These are phyloP conservation scores for Phyllosticta capitalensis DNA, from an alignment of 2,329 filamentous ascomycete genomes.

Conservation along the genomic window DNA sequence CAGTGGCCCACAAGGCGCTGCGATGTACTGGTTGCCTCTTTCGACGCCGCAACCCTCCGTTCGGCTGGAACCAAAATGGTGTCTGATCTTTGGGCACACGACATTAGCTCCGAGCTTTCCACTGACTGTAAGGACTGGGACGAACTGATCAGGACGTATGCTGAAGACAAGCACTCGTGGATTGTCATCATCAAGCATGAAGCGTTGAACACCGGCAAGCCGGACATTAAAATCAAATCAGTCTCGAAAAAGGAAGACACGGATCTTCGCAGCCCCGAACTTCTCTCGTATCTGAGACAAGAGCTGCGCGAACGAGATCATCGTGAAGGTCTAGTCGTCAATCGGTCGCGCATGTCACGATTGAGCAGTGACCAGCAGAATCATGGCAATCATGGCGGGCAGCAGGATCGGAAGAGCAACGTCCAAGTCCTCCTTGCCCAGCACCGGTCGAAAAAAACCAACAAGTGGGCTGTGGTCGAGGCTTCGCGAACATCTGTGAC, in stretches of 20 bases:
- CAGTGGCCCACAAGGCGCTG: conserved; percentile 48
- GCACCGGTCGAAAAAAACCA: conserved; percentile 83
- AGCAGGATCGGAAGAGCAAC: conserved; percentile 36
- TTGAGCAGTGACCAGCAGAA: conserved; percentile 22
- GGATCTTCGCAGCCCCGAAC: conserved; percentile 63
- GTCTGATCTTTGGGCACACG: conserved; percentile 68
- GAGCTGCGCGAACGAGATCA: conserved; percentile 74
- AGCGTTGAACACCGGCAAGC: conserved; percentile 41
- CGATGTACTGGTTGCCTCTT: conserved; percentile 82
- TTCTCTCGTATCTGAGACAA: conserved; percentile 69
- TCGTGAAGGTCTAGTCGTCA: conserved; percentile 43
- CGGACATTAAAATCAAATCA: conserved; percentile 64
- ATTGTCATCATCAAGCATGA: conserved; percentile 80
- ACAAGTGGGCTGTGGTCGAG: conserved; percentile 77
- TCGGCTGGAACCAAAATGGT: conserved; percentile 69
- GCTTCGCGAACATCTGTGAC: conserved; percentile 52
- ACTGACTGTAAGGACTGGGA: conserved; percentile 69
- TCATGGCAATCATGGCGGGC: not conserved
- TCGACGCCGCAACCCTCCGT: conserved; percentile 66
- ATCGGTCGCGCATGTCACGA: conserved; percentile 20
- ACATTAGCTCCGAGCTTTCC: conserved; percentile 82
- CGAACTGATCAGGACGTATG: conserved; percentile 66
- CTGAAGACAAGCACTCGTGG: conserved; percentile 73
- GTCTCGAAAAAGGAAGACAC: conserved; percentile 65
- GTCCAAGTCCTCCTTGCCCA: conserved; percentile 78